Evolutionary conservation across 2,329 filamentous ascomycete species (phyloP).

Genomic region (Arthrobotrys iridis): DNA sequence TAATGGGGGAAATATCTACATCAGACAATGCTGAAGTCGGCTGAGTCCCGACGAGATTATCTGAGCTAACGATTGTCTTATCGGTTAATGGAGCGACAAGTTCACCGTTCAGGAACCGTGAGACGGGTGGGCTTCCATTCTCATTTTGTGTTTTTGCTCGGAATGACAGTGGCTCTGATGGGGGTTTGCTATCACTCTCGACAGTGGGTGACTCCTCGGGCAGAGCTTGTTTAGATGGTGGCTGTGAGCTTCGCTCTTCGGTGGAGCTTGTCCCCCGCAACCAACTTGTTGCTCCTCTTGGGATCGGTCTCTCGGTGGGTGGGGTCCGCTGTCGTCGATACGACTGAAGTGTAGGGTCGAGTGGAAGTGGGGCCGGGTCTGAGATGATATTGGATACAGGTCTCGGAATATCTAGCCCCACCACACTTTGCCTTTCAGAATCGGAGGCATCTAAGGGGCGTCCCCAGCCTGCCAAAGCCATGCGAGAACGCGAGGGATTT

Average conservation of each 20-base stretch:
- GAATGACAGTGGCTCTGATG: background rate
- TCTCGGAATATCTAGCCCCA: background rate
- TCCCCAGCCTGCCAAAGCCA: slow-evolving; percentile 11
- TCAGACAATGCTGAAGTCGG: background rate
- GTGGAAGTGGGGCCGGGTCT: slow-evolving; percentile 38
- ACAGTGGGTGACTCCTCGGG: background rate
- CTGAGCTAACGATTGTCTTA: background rate
- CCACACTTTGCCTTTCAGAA: background rate
- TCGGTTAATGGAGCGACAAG: background rate
- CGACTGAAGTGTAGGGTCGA: slow-evolving; percentile 32
- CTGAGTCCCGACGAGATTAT: background rate
- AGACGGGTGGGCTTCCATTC: background rate
- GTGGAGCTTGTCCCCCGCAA: background rate
- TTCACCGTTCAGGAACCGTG: no score
- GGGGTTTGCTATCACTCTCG: background rate
- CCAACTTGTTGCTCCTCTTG: background rate
- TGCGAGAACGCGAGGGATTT: background rate
- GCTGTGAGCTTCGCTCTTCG: background rate
- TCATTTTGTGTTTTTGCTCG: background rate
- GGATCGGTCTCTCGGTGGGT: background rate
- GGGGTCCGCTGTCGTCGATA: background rate
- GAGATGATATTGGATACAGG: slow-evolving; percentile 7
- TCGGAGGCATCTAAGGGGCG: background rate
- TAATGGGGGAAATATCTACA: background rate
- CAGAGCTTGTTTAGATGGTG: background rate